Conservation (phyloP, 2,329 filamentous ascomycete species). For the Cryphonectria parasitica region DNA sequence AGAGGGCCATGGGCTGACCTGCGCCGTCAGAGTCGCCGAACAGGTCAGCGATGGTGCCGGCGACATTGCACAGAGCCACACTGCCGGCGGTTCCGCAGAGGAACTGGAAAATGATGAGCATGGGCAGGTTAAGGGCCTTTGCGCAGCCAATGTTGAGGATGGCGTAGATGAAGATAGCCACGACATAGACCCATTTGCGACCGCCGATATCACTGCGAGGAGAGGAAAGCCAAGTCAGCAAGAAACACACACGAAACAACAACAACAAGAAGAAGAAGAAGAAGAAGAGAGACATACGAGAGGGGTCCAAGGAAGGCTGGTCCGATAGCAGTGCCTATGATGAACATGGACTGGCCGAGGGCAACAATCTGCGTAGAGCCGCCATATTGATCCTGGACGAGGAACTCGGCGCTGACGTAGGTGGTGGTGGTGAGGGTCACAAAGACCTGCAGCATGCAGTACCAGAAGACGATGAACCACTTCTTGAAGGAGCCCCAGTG, state of each 20-base stretch:
- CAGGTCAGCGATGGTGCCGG: constrained; percentile 41
- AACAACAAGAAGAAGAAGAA: background rate
- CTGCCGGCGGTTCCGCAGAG: constrained; percentile 41
- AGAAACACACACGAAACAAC: background rate
- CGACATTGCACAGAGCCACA: constrained; percentile 42
- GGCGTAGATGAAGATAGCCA: constrained; percentile 40
- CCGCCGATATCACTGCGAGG: constrained; percentile 44
- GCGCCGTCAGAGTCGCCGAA: constrained; percentile 43
- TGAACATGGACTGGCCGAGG: constrained; percentile 47
- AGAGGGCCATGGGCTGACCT: constrained; percentile 48
- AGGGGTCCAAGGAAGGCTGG: constrained; percentile 46
- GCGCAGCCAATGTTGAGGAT: constrained; percentile 43
- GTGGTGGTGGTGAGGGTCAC: constrained; percentile 44
- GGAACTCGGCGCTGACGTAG: constrained; percentile 44
- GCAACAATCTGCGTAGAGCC: constrained; percentile 43
- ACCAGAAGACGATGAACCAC: constrained; percentile 36
- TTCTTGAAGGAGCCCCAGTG: constrained; percentile 38
- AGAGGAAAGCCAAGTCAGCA: background rate
- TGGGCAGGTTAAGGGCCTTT: constrained; percentile 42
- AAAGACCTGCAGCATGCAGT: constrained; percentile 42
- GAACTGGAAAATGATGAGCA: constrained; percentile 45
- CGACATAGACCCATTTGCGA: constrained; percentile 49
- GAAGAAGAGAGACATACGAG: constrained; percentile 37
- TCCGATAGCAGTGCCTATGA: constrained; percentile 46
- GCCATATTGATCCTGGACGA: constrained; percentile 43